Base-by-base conservation (phyloP, 1,284 basidiomycete genomes). In the Cryptococcus neoformans region DNA sequence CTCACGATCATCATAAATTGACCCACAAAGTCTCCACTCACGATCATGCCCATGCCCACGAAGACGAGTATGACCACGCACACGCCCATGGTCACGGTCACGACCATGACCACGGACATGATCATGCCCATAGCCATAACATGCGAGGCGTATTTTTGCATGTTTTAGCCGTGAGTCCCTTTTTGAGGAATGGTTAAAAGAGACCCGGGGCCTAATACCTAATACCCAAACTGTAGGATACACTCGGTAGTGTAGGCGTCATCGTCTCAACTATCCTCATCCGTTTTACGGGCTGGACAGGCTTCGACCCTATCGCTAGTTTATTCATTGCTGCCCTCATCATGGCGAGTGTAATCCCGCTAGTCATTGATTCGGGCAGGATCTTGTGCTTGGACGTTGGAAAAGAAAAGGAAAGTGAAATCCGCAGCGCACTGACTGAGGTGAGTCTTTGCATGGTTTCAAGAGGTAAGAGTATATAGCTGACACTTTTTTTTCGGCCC, bases 261-360 rank as follows among this genome's bases (percentile, higher is more conserved):
- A 99, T 99, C 70, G 84, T 98, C 54, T 98, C 94, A 21, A 99
- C 96, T 3, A 80, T 99, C 12, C 83, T 99, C 58, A 99, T 99
- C 64, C 87, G 95, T 67, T 87, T 87, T 58, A 99, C 96, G 67
- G 95, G 95, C n/a, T 99, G 94, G 94, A 99, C 96, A 2, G 94
- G 94, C 14, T 99, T 98, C 73, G 96, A 99, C 76, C 96, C 96
- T 2, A 93, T 99, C 60, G 96, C 96, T 0, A 96, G 92, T 9
- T 81, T 99, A 41, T 94, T 99, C 74, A 99, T 99, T 67, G 96
- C 96, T 1, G 79, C 91, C 8, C 81, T 99, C 62, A 99, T 99
- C 66, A 90, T 92, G 35, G 95, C 90, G 3, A 93, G 90, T 68
- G 96, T 99, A 17, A 82, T 96, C 17, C 96, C 96, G 7, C 85